Evolutionary conservation across 768 basidiomycete genomes (phyloP).

Genomic region (Phaeotremella fagi): DNA sequence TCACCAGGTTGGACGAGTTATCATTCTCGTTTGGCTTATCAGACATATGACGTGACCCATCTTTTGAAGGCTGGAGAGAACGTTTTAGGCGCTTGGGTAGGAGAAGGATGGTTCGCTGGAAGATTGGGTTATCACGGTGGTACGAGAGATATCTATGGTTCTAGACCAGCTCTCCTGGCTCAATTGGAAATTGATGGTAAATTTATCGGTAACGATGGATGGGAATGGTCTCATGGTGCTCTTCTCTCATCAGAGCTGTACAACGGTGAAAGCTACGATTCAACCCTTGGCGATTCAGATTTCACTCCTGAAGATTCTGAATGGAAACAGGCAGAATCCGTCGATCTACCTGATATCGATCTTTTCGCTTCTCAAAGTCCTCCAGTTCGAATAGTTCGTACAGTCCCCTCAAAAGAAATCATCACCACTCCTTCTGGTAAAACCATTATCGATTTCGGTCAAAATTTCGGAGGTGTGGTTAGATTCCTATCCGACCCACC

Average conservation of each 20-base stretch:
- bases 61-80: slow-evolving; percentile 27
- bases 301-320: slow-evolving; percentile 2
- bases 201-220: slow-evolving; percentile 10
- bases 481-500: slow-evolving; percentile 10
- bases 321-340: too few relatives aligned
- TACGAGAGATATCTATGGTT: slow-evolving; percentile 23
- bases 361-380: slow-evolving; percentile 31
- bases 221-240: slow-evolving; percentile 13
- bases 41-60: slow-evolving; percentile 31
- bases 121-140: slow-evolving; percentile 15
- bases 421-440: slow-evolving; percentile 40
- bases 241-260: slow-evolving; percentile 28
- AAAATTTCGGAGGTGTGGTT: slow-evolving; percentile 43
- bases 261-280: slow-evolving; percentile 33
- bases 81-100: slow-evolving; percentile 23
- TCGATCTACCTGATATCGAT: slow-evolving; percentile 12
- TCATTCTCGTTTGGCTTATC: slow-evolving; percentile 32
- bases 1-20: slow-evolving; percentile 43
- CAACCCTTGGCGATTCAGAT: background rate
- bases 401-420: slow-evolving; percentile 19
- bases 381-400: slow-evolving; percentile 26
- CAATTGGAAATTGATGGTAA: slow-evolving; percentile 33
- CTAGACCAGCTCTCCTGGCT: slow-evolving; percentile 20
- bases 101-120: slow-evolving; percentile 31
- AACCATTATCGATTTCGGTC: slow-evolving; percentile 43